These are phyloP conservation scores for Medicago ruthenica DNA, from an alignment of 306 rosid species.

Conservation along the genomic window DNA sequence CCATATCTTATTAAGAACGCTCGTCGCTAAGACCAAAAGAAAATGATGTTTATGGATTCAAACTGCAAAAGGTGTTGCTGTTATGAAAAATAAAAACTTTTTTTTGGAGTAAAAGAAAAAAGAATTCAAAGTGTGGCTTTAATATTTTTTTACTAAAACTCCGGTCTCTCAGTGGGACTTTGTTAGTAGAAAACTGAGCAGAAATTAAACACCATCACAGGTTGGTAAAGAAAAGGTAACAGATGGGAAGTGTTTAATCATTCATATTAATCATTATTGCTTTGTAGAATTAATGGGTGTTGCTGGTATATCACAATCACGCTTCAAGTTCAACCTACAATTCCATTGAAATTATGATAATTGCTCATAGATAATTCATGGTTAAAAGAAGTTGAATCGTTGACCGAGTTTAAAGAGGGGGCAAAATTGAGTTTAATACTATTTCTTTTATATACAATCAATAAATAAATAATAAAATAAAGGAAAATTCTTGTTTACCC, in stretches of 20 bases:
- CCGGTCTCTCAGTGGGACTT: neutral
- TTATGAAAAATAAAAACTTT: too few species aligned
- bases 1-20: too few species aligned
- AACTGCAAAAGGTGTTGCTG: too few species aligned
- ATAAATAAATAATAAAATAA: too few species aligned
- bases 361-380: neutral
- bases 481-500: too few species aligned
- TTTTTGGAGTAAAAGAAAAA: too few species aligned
- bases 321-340: conserved; percentile 28
- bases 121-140: neutral
- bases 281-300: conserved; percentile 34
- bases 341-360: conserved; percentile 17
- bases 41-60: too few species aligned
- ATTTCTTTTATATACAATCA: too few species aligned
- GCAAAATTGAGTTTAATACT: too few species aligned
- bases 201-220: neutral
- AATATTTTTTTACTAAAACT: neutral
- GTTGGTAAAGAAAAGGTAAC: too few species aligned
- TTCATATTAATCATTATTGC: conserved; percentile 35
- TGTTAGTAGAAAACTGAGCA: conserved; percentile 8
- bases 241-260: conserved; percentile 18
- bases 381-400: neutral
- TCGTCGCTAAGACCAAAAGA: too few species aligned
- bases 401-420: neutral
- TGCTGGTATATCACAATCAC: conserved; percentile 33